Conservation (phyloP, 495 filamentous ascomycete genomes). For the Rhypophila decipiens region DNA sequence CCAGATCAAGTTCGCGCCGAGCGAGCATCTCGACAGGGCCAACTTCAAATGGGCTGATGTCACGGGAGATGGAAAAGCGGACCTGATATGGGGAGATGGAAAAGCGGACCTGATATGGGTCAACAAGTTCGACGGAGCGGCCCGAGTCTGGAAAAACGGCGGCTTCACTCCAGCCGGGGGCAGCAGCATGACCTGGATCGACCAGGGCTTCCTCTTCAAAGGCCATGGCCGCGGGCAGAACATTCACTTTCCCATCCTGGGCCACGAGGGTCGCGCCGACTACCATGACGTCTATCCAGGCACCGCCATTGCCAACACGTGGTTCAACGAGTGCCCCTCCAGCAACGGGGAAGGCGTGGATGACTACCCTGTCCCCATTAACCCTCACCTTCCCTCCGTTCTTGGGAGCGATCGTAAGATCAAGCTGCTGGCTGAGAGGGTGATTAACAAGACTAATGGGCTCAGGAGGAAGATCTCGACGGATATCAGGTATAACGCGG, state of each 20-base stretch:
- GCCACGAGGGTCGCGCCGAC: neutral
- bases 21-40: slow-evolving; percentile 14
- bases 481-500: too few relatives aligned
- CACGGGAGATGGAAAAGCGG: slow-evolving; percentile 19
- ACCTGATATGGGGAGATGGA: slow-evolving; percentile 19
- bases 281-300: neutral
- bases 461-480: too few relatives aligned
- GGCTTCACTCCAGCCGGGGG: neutral
- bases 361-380: too few relatives aligned
- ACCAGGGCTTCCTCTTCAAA: neutral
- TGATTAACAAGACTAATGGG: too few relatives aligned
- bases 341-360: too few relatives aligned
- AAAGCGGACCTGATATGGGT: slow-evolving; percentile 20
- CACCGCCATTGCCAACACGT: neutral
- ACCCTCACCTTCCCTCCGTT: too few relatives aligned
- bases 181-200: neutral
- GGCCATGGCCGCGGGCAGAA: neutral
- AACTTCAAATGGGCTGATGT: slow-evolving; percentile 24
- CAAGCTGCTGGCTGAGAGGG: too few relatives aligned
- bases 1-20: slow-evolving; percentile 21
- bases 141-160: slow-evolving; percentile 9
- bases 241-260: slow-evolving; percentile 1
- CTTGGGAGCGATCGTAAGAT: too few relatives aligned
- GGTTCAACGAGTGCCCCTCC: slow-evolving; percentile 1
- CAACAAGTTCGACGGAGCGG: slow-evolving; percentile 19